A percentile compares a stretch with the other conserved stretches of the same genome.
These are phyloP conservation scores for Boletus pseudopeckii DNA, from an alignment of 768 basidiomycete genomes.

Conservation along the genomic window DNA sequence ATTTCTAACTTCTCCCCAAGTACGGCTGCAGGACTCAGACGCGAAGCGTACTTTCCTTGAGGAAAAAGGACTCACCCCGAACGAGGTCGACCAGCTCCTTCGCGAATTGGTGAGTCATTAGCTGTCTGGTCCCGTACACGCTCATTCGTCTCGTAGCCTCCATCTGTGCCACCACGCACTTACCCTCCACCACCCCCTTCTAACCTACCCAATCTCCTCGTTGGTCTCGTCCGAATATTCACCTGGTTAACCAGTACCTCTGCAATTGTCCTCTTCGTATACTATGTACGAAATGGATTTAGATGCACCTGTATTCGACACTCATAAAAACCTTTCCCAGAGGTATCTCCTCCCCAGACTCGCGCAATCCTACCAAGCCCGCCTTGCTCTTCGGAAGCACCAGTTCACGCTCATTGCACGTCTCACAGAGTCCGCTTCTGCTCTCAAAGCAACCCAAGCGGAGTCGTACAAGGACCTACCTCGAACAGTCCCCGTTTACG, in stretches of 20 bases:
- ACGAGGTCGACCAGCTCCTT: constrained; percentile 58
- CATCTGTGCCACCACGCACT: constrained; percentile 63
- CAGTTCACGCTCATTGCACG: constrained; percentile 54
- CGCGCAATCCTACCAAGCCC: constrained; percentile 53
- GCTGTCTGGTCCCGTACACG: not conserved
- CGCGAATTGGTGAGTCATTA: constrained; percentile 47
- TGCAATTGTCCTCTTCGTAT: constrained; percentile 53
- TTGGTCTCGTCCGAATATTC: constrained; percentile 57
- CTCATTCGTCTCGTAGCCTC: constrained; percentile 31
- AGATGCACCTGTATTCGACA: not conserved
- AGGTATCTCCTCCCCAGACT: constrained; percentile 69
- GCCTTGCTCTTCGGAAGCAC: constrained; percentile 57
- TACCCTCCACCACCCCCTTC: constrained; percentile 73
- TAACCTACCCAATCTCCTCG: constrained; percentile 61
- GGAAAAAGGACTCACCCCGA: constrained; percentile 65
- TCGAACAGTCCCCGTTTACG: constrained; percentile 46
- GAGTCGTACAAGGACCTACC: constrained; percentile 59
- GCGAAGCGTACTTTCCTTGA: constrained; percentile 62
- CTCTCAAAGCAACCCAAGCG: constrained; percentile 52
- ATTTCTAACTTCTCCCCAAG: constrained; percentile 66
- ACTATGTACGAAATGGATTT: constrained; percentile 50
- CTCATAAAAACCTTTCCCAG: constrained; percentile 37
- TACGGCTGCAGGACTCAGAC: constrained; percentile 50
- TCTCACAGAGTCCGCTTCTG: constrained; percentile 53
- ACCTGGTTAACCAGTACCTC: constrained; percentile 67